Percentiles rank a stretch among this genome's conserved stretches.
Conservation (phyloP, 345 rosid genomes). For the Psidium friedrichsthalianum region DNA sequence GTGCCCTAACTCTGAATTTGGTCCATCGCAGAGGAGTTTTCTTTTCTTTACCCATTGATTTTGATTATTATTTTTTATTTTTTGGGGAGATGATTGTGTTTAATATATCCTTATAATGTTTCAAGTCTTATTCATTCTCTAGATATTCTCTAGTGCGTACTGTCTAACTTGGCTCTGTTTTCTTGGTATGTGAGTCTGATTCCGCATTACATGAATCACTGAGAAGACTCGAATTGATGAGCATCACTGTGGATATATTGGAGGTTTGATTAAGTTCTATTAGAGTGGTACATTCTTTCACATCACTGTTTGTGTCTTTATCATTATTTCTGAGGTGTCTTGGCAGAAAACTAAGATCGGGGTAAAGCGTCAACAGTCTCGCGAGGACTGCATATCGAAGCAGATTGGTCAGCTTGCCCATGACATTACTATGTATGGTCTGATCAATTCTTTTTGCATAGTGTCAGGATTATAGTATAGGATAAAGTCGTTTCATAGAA, state of each 20-base stretch:
- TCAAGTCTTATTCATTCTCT: background rate
- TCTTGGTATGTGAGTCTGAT: background rate
- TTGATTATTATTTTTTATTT: background rate
- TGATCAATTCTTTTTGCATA: background rate
- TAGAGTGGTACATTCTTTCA: background rate
- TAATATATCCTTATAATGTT: background rate
- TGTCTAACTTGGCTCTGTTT: background rate
- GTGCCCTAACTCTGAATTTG: background rate
- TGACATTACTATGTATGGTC: background rate
- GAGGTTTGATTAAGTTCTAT: background rate
- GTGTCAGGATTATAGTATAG: background rate
- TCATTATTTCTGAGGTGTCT: background rate
- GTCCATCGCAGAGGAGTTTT: background rate
- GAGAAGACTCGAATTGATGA: background rate
- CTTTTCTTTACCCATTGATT: background rate
- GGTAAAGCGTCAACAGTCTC: background rate
- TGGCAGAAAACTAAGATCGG: background rate
- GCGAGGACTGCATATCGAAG: background rate
- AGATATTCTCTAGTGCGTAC: background rate
- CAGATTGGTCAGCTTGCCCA: background rate
- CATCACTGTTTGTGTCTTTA: too few species aligned
- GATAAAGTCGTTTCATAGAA: background rate
- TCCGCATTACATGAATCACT: background rate
- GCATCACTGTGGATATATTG: background rate
- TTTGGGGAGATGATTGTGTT: background rate